Percentiles rank a stretch among this genome's conserved stretches.
These are phyloP conservation scores for Metschnikowia continentalis DNA, from an alignment of 805 yeast species.

Conservation along the genomic window DNA sequence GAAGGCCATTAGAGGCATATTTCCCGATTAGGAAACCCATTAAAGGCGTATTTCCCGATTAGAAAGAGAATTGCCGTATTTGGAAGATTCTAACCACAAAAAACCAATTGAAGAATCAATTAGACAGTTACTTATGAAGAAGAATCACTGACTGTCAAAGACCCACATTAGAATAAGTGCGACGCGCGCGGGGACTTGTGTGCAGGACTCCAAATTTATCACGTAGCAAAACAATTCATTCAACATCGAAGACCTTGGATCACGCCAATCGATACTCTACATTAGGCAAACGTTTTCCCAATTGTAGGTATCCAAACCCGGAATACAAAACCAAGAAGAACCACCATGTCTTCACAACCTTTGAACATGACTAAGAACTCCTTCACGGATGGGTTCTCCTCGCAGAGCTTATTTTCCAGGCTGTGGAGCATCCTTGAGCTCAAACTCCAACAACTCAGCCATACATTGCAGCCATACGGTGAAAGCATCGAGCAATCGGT, in stretches of 20 bases:
- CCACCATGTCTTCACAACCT: not conserved
- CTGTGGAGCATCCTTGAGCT: constrained; percentile 1
- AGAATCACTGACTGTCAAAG: no score
- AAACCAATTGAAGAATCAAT: no score
- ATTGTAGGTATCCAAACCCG: no score
- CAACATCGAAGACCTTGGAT: not conserved
- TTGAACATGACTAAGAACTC: constrained; percentile 6
- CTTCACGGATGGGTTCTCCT: constrained; percentile 1
- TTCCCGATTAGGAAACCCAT: no score
- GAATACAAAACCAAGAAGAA: no score
- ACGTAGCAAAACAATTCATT: constrained; percentile 1
- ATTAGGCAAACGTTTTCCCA: no score
- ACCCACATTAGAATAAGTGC: not conserved
- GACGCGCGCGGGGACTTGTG: not conserved
- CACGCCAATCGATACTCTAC: not conserved
- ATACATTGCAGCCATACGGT: not conserved
- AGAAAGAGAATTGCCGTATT: no score
- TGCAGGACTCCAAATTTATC: not conserved
- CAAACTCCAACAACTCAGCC: not conserved
- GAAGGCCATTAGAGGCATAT: no score
- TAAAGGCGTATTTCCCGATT: no score
- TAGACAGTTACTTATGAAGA: no score
- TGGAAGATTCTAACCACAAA: no score
- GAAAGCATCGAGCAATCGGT: not conserved
- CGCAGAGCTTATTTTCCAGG: not conserved